phyloP scores from a whole-genome alignment of 2,329 filamentous ascomycete genomes.

The Penicillium hordei region DNA sequence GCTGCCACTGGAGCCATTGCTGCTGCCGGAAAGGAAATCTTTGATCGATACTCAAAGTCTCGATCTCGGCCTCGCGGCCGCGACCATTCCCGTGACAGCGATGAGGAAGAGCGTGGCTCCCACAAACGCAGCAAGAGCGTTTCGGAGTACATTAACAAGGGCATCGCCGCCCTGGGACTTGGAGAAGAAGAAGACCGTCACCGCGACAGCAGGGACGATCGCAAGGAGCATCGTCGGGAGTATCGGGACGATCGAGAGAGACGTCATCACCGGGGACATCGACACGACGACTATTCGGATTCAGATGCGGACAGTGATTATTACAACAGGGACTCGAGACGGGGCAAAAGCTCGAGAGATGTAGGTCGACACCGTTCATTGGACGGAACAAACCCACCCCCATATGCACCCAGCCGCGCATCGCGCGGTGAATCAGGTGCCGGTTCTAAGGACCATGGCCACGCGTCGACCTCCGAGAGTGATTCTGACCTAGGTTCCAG shows the following conservation, averaged over 20 bases:
- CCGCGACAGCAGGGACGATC: constrained; percentile 21
- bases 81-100: constrained; percentile 49
- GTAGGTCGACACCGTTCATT: constrained; percentile 43
- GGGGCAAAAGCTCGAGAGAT: constrained; percentile 43
- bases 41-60: constrained; percentile 39
- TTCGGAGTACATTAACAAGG: constrained; percentile 46
- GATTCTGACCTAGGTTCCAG: constrained; percentile 57
- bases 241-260: constrained; percentile 31
- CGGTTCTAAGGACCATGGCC: constrained; percentile 9
- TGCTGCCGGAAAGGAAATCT: constrained; percentile 50
- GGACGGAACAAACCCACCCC: constrained; percentile 24
- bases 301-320: constrained; percentile 40
- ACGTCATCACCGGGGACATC: constrained; percentile 20
- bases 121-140: constrained; percentile 49
- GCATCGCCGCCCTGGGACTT: constrained; percentile 48
- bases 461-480: constrained; percentile 33
- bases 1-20: constrained; percentile 48
- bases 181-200: constrained; percentile 28
- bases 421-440: constrained; percentile 17
- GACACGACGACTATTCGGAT: constrained; percentile 42
- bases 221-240: constrained; percentile 10
- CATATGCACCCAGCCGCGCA: constrained; percentile 25
- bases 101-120: constrained; percentile 43
- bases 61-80: constrained; percentile 43
- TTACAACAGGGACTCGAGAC: constrained; percentile 32